These are phyloP conservation scores for Plenodomus lindquistii DNA, from an alignment of 2,329 filamentous ascomycete genomes.

Conservation along the genomic window DNA sequence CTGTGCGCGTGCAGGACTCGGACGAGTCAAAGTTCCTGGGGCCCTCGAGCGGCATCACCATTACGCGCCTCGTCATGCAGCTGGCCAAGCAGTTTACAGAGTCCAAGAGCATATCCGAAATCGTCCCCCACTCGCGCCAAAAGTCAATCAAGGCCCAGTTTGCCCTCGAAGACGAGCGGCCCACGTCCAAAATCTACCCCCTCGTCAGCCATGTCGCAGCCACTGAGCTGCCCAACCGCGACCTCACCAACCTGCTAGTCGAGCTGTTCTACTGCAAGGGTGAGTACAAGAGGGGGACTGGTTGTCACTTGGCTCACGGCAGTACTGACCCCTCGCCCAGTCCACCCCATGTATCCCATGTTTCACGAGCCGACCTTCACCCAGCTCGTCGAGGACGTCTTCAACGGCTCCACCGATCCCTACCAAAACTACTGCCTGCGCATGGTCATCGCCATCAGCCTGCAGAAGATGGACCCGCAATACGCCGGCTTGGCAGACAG, in stretches of 20 bases:
- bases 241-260: slow-evolving; percentile 76
- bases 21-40: slow-evolving; percentile 91
- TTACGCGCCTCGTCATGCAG: slow-evolving; percentile 94
- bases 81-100: slow-evolving; percentile 93
- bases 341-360: slow-evolving; percentile 84
- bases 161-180: slow-evolving; percentile 66
- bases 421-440: slow-evolving; percentile 87
- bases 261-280: slow-evolving; percentile 86
- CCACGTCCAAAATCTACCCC: slow-evolving; percentile 81
- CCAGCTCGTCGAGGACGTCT: slow-evolving; percentile 78
- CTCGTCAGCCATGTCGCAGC: slow-evolving; percentile 86
- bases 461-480: slow-evolving; percentile 86
- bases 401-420: slow-evolving; percentile 72
- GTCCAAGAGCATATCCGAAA: slow-evolving; percentile 86
- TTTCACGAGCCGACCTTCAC: slow-evolving; percentile 82
- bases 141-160: slow-evolving; percentile 71
- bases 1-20: slow-evolving; percentile 80
- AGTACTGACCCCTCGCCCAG: slow-evolving; percentile 51
- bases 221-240: slow-evolving; percentile 70
- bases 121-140: slow-evolving; percentile 76
- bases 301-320: neutral
- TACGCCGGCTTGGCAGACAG: slow-evolving; percentile 95
- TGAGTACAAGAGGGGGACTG: slow-evolving; percentile 38
- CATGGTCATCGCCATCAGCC: slow-evolving; percentile 91
- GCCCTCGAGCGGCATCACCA: slow-evolving; percentile 92